Evolutionary conservation across 148 eudicot genomes (phyloP).

Genomic region (Cornus controversa): DNA sequence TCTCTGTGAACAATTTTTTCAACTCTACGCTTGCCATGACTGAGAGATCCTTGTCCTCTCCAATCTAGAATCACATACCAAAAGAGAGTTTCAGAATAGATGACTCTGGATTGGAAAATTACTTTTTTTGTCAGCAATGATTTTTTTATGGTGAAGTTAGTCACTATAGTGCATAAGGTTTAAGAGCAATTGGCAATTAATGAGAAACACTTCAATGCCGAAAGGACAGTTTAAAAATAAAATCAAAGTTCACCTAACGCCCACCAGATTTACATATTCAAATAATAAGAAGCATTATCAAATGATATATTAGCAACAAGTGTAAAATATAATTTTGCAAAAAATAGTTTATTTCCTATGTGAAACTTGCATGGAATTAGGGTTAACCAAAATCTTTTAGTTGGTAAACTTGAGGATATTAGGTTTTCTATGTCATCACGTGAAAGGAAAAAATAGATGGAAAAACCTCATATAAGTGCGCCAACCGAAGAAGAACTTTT

Average conservation of each 20-base stretch:
- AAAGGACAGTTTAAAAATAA: not conserved
- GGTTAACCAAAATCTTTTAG: not conserved
- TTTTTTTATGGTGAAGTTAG: not conserved
- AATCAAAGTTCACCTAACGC: not conserved
- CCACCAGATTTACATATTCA: not conserved
- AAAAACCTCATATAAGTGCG: constrained; percentile 49
- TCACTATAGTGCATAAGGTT: not conserved
- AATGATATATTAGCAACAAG: not conserved
- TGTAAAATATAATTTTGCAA: not conserved
- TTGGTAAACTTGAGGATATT: not conserved
- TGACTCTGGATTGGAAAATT: not conserved
- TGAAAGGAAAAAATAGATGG: not conserved
- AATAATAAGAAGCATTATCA: not conserved
- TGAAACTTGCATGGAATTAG: not conserved
- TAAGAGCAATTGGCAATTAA: not conserved
- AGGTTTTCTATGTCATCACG: not conserved
- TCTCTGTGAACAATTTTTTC: constrained; percentile 58
- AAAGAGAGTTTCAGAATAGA: not conserved
- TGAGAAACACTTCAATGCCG: not conserved
- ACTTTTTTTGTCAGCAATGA: not conserved
- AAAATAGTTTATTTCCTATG: not conserved
- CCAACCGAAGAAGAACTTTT: constrained; percentile 68
- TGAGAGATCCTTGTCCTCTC: constrained; percentile 85
- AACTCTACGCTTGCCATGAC: constrained; percentile 63
- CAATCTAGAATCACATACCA: constrained; percentile 41